These are phyloP conservation scores for Pseudogymnoascus sp. DNA, from an alignment of 2,329 filamentous ascomycete species.

Conservation along the genomic window DNA sequence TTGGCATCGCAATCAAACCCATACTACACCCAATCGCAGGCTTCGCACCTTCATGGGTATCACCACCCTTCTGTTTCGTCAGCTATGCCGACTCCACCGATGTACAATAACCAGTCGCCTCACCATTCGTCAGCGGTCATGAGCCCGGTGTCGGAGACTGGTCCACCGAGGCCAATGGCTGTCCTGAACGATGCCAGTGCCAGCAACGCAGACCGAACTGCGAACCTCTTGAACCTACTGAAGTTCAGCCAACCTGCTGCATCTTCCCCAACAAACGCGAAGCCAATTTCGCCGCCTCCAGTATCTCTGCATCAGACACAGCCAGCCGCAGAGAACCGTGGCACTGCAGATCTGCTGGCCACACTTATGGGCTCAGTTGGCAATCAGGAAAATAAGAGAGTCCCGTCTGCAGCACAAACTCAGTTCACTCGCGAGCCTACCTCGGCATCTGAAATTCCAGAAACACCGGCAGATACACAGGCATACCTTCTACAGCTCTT, in stretches of 20 bases:
- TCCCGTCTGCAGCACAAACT: conserved; percentile 15
- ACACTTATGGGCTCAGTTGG: conserved; percentile 22
- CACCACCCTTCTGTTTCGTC: conserved; percentile 50
- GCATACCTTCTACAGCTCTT: conserved; percentile 80
- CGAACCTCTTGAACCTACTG: conserved; percentile 54
- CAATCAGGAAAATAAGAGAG: conserved; percentile 11
- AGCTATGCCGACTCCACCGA: conserved; percentile 47
- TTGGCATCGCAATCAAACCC: conserved; percentile 12
- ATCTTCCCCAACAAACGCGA: conserved; percentile 18
- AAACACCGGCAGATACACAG: conserved; percentile 57
- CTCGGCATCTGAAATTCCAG: conserved; percentile 12
- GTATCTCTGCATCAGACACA: conserved; percentile 16
- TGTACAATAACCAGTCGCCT: conserved; percentile 40
- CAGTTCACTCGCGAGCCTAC: conserved; percentile 3
- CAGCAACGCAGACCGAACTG: conserved; percentile 39
- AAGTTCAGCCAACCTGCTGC: conserved; percentile 48
- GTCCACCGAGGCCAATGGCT: conserved; percentile 33
- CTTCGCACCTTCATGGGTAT: conserved; percentile 30
- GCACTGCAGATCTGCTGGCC: conserved; percentile 23
- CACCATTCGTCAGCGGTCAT: conserved; percentile 49
- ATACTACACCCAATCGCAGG: conserved; percentile 22
- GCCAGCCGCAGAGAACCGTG: conserved; percentile 15
- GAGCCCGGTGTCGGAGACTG: conserved; percentile 40
- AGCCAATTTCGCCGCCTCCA: conserved; percentile 17
- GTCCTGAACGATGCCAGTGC: conserved; percentile 15